Conservation (phyloP, 2,329 filamentous ascomycete species). For the Dothideomycetes sp. region DNA sequence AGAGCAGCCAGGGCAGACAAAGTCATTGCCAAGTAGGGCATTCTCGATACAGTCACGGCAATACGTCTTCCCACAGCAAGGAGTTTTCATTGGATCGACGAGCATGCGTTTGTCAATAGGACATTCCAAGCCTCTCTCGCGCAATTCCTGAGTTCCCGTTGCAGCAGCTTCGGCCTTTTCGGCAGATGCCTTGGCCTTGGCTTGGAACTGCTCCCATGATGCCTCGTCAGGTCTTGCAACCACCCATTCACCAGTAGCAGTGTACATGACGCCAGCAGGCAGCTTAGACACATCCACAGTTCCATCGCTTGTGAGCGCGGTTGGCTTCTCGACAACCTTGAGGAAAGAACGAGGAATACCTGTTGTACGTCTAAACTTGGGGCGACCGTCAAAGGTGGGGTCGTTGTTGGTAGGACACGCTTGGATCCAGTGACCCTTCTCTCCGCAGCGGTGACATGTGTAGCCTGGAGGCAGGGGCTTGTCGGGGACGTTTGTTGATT, state of each 20-base stretch:
- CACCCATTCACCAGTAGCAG: conserved; percentile 94
- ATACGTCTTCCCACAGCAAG: conserved; percentile 96
- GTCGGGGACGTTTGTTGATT: conserved; percentile 72
- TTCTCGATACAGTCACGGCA: conserved; percentile 99
- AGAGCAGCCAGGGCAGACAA: conserved; percentile 86
- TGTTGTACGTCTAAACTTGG: conserved; percentile 89
- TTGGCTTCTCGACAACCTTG: conserved; percentile 88
- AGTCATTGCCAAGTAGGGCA: conserved; percentile 95
- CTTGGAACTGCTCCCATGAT: conserved; percentile 94
- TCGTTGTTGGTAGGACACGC: conserved; percentile 97
- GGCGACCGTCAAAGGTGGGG: conserved; percentile 86
- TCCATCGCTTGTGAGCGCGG: conserved; percentile 62
- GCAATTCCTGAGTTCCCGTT: conserved; percentile 74
- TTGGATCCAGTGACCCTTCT: conserved; percentile 99
- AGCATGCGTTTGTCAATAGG: conserved; percentile 96
- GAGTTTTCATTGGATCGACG: conserved; percentile 97
- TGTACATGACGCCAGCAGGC: conserved; percentile 89
- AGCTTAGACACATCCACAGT: conserved; percentile 73
- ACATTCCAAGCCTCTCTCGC: conserved; percentile 83
- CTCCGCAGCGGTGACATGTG: conserved; percentile 89
- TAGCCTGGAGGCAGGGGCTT: conserved; percentile 91
- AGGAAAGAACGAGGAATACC: conserved; percentile 93
- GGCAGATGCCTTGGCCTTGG: conserved; percentile 79
- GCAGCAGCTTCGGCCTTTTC: conserved; percentile 64
- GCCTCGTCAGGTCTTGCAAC: conserved; percentile 92